Percentiles rank a stretch among this genome's conserved stretches.
Evolutionary conservation across 768 basidiomycete species (phyloP).

Genomic region (Podaxis mareebaensis): DNA sequence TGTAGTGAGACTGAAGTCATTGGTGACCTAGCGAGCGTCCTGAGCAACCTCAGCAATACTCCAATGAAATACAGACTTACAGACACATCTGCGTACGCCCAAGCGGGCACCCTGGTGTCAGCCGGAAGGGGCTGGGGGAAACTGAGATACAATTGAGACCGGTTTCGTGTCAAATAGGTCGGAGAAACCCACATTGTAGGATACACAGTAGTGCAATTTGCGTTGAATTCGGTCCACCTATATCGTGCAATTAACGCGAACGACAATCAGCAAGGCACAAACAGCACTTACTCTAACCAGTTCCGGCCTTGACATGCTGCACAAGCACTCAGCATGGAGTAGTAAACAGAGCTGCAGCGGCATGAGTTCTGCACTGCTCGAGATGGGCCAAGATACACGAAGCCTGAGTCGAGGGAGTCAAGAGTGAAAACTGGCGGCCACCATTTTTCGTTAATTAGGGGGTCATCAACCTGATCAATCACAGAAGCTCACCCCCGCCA

Average conservation of each 20-base stretch:
- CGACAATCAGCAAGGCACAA: too few species aligned
- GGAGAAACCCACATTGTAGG: constrained; percentile 28
- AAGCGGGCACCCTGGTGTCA: constrained; percentile 45
- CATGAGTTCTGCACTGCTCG: constrained; percentile 38
- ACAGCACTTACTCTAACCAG: constrained; percentile 31
- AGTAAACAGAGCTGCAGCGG: constrained; percentile 52
- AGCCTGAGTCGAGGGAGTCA: constrained; percentile 27
- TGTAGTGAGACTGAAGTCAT: constrained; percentile 33
- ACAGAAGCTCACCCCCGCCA: constrained; percentile 31
- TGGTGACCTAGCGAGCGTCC: constrained; percentile 22
- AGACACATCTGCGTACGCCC: constrained; percentile 47
- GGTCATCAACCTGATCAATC: neutral
- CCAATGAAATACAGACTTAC: constrained; percentile 25
- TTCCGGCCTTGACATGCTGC: constrained; percentile 43
- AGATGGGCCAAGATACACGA: constrained; percentile 40
- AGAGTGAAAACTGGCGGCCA: constrained; percentile 33
- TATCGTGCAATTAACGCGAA: neutral
- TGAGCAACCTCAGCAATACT: neutral
- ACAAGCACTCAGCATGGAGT: constrained; percentile 55
- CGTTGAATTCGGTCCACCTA: constrained; percentile 51
- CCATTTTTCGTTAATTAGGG: neutral
- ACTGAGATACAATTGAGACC: constrained; percentile 23
- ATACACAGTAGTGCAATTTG: constrained; percentile 48
- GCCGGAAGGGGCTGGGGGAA: constrained; percentile 39
- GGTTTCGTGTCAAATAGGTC: neutral